These are phyloP conservation scores for Triadica sebifera DNA, from an alignment of 345 rosid species.

Conservation along the genomic window DNA sequence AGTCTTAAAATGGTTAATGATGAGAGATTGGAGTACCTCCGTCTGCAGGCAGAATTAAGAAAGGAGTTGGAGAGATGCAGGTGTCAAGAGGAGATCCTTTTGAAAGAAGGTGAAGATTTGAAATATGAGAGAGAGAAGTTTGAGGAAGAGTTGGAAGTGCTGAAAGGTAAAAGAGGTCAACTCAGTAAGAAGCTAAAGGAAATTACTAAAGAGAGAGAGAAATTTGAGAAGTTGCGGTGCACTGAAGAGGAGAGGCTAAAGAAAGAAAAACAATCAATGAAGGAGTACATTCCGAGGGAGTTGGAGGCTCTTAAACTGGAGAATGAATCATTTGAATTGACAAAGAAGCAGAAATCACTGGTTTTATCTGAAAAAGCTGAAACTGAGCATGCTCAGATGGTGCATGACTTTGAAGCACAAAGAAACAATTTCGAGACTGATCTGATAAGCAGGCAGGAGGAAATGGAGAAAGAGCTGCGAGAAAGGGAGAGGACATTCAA, in stretches of 20 bases:
- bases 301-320: conserved; percentile 52
- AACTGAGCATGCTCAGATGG: conserved; percentile 49
- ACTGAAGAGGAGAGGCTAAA: conserved; percentile 53
- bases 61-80: conserved; percentile 56
- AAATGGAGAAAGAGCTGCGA: conserved; percentile 48
- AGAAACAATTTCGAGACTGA: conserved; percentile 47
- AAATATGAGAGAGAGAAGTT: conserved; percentile 64
- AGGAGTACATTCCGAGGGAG: conserved; percentile 45
- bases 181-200: conserved; percentile 40
- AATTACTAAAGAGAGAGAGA: conserved; percentile 49
- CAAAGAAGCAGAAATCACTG: conserved; percentile 56
- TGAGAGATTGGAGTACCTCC: conserved; percentile 66
- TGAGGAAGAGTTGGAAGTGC: conserved; percentile 73
- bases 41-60: conserved; percentile 60
- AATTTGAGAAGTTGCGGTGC: conserved; percentile 37
- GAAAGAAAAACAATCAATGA: conserved; percentile 52
- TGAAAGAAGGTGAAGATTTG: conserved; percentile 63
- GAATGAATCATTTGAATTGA: conserved; percentile 66
- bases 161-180: conserved; percentile 66
- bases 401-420: conserved; percentile 55
- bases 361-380: conserved; percentile 48
- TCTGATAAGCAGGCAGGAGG: conserved; percentile 42
- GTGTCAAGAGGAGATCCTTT: conserved; percentile 53
- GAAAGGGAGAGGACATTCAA: conserved; percentile 47
- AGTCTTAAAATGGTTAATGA: conserved; percentile 49